Evolutionary conservation across 2,329 filamentous ascomycete genomes (phyloP), one percentile per base, ranked within the genome.

Genomic region (Tricladium varicosporioides): DNA sequence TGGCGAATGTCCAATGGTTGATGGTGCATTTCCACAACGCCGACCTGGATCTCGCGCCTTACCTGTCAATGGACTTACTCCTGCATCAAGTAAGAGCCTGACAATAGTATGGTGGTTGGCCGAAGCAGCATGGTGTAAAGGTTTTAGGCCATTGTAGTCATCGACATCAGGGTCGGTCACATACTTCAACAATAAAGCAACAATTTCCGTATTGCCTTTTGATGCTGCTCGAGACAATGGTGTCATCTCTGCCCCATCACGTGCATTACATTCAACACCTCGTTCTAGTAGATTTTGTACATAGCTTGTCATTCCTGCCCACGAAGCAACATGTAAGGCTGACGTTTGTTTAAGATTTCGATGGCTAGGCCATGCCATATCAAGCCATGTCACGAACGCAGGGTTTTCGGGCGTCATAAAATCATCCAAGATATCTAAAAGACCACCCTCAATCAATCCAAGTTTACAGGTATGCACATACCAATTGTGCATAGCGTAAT

Each of bases 71-170:
- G 73, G 70, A 47, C 70, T 58, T 2, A 72, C 70, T 3, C 74
- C 75, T 9, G 72, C 71, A 9, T 67, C 57, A 8, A 77, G 56
- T 4, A 76, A 63, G 0, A 64, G 55, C 14, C 48, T 57, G 5
- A 73, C 62, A 19, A 65, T 66, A 8, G 61, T 60, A 4, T 57
- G 48, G 45, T 71, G 67, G 33, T 73, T 73, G 5, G 56, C 60
- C 5, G 5, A 50, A 5, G 72, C 71, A 7, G 74, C 73, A 14
- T 58, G 5, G 48, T 76, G 71, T 1, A 77, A 56, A 5, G 74
- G 71, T 18, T 60, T 72, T 2, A 64, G 48, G 1, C 73, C 73
- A 18, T 54, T 4, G 1, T 46, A 55, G 5, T 70, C 61, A 1
- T 58, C 53, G 5, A 55, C 33, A 52, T 72, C 60, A 1, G 55